phyloP scores from a whole-genome alignment of 257 asterid genomes.

The Coffea canephora region DNA sequence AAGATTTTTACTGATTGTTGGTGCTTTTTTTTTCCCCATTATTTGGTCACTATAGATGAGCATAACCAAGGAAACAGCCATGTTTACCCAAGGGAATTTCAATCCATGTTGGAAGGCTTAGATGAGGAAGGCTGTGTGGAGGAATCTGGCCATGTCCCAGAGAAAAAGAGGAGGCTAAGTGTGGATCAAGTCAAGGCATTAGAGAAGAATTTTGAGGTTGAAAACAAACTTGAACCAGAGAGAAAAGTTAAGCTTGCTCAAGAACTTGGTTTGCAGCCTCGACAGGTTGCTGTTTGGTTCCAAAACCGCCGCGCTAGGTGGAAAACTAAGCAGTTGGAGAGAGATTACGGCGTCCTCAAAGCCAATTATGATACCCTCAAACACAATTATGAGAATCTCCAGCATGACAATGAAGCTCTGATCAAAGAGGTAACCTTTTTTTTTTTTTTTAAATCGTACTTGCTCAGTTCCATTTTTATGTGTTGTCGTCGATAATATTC shows the following conservation, averaged over 20 bases:
- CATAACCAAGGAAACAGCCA: slow-evolving; percentile 38
- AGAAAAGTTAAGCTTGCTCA: slow-evolving; percentile 81
- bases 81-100: slow-evolving; percentile 62
- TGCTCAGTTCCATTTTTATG: too few relatives aligned
- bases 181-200: slow-evolving; percentile 80
- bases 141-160: slow-evolving; percentile 56
- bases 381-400: slow-evolving; percentile 46
- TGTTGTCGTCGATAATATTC: too few relatives aligned
- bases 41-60: slow-evolving; percentile 40
- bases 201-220: slow-evolving; percentile 89
- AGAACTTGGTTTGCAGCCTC: slow-evolving; percentile 84
- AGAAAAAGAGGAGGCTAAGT: slow-evolving; percentile 72
- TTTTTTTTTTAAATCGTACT: not conserved
- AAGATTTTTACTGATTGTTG: not conserved
- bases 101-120: slow-evolving; percentile 62
- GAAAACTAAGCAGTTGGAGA: slow-evolving; percentile 86
- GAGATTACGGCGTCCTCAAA: slow-evolving; percentile 72
- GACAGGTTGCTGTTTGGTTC: slow-evolving; percentile 97
- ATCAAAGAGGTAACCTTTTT: slow-evolving; percentile 46
- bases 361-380: slow-evolving; percentile 66
- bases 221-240: slow-evolving; percentile 86
- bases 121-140: slow-evolving; percentile 79
- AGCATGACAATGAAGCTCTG: slow-evolving; percentile 60
- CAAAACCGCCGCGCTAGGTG: slow-evolving; percentile 92
- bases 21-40: not conserved